These are phyloP conservation scores for Ogataea nitratoaversa DNA, from an alignment of 805 yeast genomes.

Conservation along the genomic window DNA sequence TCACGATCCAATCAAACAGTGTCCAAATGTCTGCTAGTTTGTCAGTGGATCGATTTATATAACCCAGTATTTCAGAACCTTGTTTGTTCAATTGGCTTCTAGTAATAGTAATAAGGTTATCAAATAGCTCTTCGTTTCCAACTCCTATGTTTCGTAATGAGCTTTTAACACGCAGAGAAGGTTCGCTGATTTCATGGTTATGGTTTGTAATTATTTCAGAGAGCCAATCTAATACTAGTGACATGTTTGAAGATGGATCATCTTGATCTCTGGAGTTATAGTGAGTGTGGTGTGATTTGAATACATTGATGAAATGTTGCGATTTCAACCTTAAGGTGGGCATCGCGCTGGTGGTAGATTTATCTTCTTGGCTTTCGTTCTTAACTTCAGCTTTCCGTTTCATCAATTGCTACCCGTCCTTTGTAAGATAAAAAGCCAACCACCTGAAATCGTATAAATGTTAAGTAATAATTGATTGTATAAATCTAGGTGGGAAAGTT, in stretches of 20 bases:
- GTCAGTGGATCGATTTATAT: constrained; percentile 1
- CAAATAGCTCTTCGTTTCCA: constrained; percentile 17
- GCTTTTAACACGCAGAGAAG: constrained; percentile 21
- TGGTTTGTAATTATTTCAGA: constrained; percentile 13
- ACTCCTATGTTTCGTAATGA: constrained; percentile 14
- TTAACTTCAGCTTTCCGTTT: neutral
- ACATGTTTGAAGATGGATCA: constrained; percentile 22
- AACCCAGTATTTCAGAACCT: constrained; percentile 1
- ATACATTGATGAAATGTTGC: constrained; percentile 11
- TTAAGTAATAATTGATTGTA: too few species aligned
- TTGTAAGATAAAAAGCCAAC: too few species aligned
- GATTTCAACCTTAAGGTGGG: constrained; percentile 7
- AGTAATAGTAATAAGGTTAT: constrained; percentile 9
- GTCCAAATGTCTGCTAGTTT: constrained; percentile 5
- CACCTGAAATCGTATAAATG: too few species aligned
- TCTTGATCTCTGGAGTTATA: constrained; percentile 11
- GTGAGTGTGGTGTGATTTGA: constrained; percentile 8
- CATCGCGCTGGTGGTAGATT: neutral
- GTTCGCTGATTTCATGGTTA: constrained; percentile 9
- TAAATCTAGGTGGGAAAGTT: too few species aligned
- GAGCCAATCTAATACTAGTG: constrained; percentile 24
- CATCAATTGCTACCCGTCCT: too few species aligned
- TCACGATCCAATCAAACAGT: constrained; percentile 16
- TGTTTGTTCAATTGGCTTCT: constrained; percentile 16
- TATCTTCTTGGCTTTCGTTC: too few species aligned